Evolutionary conservation across 805 yeast genomes (phyloP).

Genomic region (Zygoascus bituminiphila): DNA sequence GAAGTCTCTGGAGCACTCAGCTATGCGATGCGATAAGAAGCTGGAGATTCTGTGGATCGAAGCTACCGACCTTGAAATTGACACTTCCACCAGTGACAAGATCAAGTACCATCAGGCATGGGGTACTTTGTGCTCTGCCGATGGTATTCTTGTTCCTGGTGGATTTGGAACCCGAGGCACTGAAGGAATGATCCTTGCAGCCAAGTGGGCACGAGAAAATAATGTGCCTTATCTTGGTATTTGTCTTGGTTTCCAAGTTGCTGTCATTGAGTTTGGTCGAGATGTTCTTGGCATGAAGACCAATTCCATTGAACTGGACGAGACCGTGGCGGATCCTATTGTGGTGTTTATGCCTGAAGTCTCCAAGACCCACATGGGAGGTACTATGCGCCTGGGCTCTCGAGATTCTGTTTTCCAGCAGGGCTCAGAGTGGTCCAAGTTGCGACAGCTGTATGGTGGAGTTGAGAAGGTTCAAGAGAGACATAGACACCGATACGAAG

Average conservation of each 20-base stretch:
- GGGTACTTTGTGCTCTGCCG: constrained; percentile 87
- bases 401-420: constrained; percentile 78
- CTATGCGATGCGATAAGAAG: constrained; percentile 80
- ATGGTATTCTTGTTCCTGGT: constrained; percentile 96
- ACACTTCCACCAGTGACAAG: constrained; percentile 53
- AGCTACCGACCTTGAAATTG: constrained; percentile 79
- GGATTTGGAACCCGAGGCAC: constrained; percentile 97
- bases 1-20: constrained; percentile 88
- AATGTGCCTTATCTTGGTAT: constrained; percentile 92
- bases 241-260: constrained; percentile 94
- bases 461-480: constrained; percentile 70
- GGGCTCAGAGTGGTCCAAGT: constrained; percentile 55
- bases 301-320: constrained; percentile 72
- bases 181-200: constrained; percentile 96
- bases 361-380: constrained; percentile 91
- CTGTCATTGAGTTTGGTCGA: constrained; percentile 89
- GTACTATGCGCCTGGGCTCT: constrained; percentile 96
- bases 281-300: constrained; percentile 54
- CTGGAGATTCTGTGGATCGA: constrained; percentile 94
- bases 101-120: constrained; percentile 88
- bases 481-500: constrained; percentile 98
- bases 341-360: constrained; percentile 99
- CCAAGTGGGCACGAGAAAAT: constrained; percentile 97
- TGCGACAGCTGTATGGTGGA: constrained; percentile 74
- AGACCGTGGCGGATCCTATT: constrained; percentile 56